Evolutionary conservation across 768 basidiomycete species (phyloP), one percentile per base, ranked within the genome.

Genomic region (Lactifluus echinatus): DNA sequence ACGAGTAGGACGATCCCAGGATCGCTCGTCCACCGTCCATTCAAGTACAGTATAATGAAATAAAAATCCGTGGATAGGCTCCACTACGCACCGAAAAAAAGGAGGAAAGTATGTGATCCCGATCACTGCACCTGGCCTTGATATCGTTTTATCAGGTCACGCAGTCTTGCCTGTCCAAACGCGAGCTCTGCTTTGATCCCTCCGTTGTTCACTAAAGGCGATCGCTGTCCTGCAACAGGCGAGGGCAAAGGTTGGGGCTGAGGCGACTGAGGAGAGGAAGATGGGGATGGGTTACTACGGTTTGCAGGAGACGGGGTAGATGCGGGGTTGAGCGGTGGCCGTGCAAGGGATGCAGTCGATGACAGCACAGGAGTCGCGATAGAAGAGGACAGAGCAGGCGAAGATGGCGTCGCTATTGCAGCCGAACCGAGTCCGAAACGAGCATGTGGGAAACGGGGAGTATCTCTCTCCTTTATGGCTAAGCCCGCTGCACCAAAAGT

Each of bases 61-160:
- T 34, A 34, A 34, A 12, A 34, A n/a, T 34, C 34, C 31, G 10
- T 31, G 31, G 31, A 10, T 10, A 31, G 5, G 31, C 31, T 10
- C 10, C 31, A 14, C 34, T 11, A 14, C 34, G 11, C 34, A 34
- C 34, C 34, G 34, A 10, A 34, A 14, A 12, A 34, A 14, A 3
- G 34, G 12, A 34, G 34, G 31, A 7, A 31, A 10, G 31, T 31
- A 31, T 31, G 31, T 4, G 14, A 10, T 26, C 17, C 44, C 19
- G 15, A n/a, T 54, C 52, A 61, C 26, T 57, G 57, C 36, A 59
- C 49, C 55, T 65, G 68, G 46, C 74, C 73, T 70, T 91, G 88
- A 67, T 89, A 91, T 65, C 88, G 86, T 79, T 83, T 85, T 67
- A 90, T 90, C 60, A 90, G 72, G 70, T 89, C 87, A 55, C 86